These are phyloP conservation scores for Omphalea diandra DNA, from an alignment of 441 rosid species.

Conservation along the genomic window DNA sequence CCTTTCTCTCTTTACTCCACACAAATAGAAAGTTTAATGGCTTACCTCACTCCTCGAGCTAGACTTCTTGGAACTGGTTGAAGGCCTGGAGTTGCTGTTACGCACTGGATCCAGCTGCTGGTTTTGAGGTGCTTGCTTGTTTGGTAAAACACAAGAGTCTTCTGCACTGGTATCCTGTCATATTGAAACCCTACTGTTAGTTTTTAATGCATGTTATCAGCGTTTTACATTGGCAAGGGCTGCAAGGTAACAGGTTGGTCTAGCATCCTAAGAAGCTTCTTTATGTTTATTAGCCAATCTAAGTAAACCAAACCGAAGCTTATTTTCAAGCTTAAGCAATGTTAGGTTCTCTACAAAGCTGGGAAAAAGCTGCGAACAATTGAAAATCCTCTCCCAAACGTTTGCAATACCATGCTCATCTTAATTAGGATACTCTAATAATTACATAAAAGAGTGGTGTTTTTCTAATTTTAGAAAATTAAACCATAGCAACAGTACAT, in stretches of 20 bases:
- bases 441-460: not conserved
- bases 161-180: constrained; percentile 11
- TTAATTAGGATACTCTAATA: not conserved
- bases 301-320: not conserved
- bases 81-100: constrained; percentile 36
- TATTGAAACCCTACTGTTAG: not conserved
- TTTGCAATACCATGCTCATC: not conserved
- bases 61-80: constrained; percentile 49
- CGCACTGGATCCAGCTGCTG: constrained; percentile 40
- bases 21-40: constrained; percentile 11
- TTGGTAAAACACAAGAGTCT: constrained; percentile 15
- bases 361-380: not conserved
- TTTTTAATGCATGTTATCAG: not conserved
- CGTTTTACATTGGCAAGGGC: not conserved
- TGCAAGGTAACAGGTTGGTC: not conserved
- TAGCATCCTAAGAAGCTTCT: not conserved
- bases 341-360: not conserved
- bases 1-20: not conserved
- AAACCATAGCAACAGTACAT: not conserved
- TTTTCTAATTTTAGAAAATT: not conserved
- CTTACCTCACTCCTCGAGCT: constrained; percentile 69
- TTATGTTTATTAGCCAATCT: not conserved
- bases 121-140: constrained; percentile 35
- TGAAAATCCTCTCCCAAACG: not conserved
- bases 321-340: not conserved